Base-by-base conservation (phyloP, 768 basidiomycete genomes). In the Leccinum barrowsii region DNA sequence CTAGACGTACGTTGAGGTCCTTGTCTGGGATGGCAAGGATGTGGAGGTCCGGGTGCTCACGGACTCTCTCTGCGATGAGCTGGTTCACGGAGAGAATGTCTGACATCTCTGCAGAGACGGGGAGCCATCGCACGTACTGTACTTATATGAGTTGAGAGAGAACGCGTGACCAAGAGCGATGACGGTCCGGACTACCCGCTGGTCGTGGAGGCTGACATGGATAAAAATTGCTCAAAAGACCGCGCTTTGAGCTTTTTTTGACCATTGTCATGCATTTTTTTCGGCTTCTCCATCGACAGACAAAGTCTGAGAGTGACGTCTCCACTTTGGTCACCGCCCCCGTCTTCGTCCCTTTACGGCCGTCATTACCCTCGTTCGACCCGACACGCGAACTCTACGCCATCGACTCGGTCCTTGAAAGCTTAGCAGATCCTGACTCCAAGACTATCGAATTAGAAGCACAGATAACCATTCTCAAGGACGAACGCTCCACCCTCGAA, bases 291-390 rank as follows among this genome's bases (percentile, higher is more conserved):
- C 77, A 82, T 61, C 78, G 80, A 64, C 77, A 74, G 58, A 73
- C 79, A 55, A 79, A 75, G 66, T 82, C 81, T 19, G 80, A 78
- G 30, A 62, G 75, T 35, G 75, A 76, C 21, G 74, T 79, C 53
- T 65, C 67, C 24, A 60, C 56, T 19, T 60, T 73, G 54, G 19
- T 56, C 32, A 54, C 44, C 3, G 58, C 63, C 6, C 71, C 71
- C 7, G 59, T 69, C 22, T 73, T 69, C 28, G 48, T 70, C 3
- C 61, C 69, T 37, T 53, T 69, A 2, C 64, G 61, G 21, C 32
- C 7, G 28, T 62, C 69, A 12, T 54, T 66, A 4, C 67, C 70
- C 1, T 64, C 71, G 7, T 69, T 67, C 50, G 67, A 73, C 37
- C 67, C 69, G 6, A 19, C 48, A 12, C 54, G 42, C 17, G 65